Evolutionary conservation across 805 yeast genomes (phyloP).

Genomic region (Metschnikowia orientalis): DNA sequence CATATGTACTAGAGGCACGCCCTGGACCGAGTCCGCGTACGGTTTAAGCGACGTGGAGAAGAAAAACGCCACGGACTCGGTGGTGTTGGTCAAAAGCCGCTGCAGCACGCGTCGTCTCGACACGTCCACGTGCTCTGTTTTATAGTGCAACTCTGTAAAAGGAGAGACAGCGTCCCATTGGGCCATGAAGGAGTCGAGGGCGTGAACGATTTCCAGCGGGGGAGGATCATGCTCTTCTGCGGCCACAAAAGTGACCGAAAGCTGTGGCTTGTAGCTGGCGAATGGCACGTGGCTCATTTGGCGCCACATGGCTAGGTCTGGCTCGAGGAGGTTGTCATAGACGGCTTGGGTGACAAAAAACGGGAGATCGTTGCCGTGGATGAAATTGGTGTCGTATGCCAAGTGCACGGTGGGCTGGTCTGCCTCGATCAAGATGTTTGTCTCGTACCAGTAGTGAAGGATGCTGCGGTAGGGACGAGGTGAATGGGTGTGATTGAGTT

Average conservation of each 20-base stretch:
- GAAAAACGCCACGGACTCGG: constrained; percentile 11
- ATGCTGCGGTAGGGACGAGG: not conserved
- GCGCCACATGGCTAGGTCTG: constrained; percentile 21
- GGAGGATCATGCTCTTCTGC: constrained; percentile 16
- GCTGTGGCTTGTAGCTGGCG: constrained; percentile 2
- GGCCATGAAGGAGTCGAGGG: constrained; percentile 7
- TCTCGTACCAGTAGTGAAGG: constrained; percentile 36
- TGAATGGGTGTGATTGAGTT: no score
- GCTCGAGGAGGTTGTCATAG: constrained; percentile 26
- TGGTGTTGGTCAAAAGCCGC: constrained; percentile 8
- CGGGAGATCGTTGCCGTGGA: constrained; percentile 59
- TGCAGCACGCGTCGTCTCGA: constrained; percentile 10
- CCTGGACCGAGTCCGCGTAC: constrained; percentile 13
- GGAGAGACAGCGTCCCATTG: constrained; percentile 6
- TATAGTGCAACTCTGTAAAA: constrained; percentile 5
- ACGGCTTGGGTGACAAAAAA: constrained; percentile 50
- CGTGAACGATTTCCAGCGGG: constrained; percentile 4
- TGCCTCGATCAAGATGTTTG: constrained; percentile 43
- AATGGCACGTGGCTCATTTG: constrained; percentile 1
- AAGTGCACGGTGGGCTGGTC: constrained; percentile 32
- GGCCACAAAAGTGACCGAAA: constrained; percentile 13
- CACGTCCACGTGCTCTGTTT: constrained; percentile 13
- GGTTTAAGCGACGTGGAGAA: constrained; percentile 16
- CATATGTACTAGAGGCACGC: constrained; percentile 13
- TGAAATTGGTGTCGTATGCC: constrained; percentile 38